phyloP scores from a whole-genome alignment of 2,329 filamentous ascomycete species.

The Paramyrothecium roridum region DNA sequence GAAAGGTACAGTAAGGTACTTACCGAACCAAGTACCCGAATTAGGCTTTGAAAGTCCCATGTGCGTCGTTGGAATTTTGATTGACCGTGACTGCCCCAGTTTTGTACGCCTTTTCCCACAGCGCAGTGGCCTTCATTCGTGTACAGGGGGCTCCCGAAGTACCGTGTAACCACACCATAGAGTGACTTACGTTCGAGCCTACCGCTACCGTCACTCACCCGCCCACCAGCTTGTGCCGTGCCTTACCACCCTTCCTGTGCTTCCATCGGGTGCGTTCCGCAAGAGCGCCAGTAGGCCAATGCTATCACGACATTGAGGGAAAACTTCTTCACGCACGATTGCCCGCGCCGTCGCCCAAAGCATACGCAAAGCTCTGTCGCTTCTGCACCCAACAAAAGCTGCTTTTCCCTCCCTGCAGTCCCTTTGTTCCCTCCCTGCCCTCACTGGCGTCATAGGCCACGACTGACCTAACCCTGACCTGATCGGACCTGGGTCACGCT shows the following conservation, averaged over 20 bases:
- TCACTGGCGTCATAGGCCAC: conserved; percentile 30
- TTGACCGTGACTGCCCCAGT: conserved; percentile 5
- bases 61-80: too few relatives aligned
- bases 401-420: background rate
- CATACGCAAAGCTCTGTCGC: conserved; percentile 3
- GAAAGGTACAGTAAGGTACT: too few relatives aligned
- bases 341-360: conserved; percentile 8
- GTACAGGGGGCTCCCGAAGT: conserved; percentile 22
- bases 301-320: background rate
- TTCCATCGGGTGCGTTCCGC: background rate
- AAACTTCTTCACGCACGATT: conserved; percentile 9
- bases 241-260: conserved; percentile 3
- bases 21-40: too few relatives aligned
- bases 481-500: conserved; percentile 17
- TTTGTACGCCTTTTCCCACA: conserved; percentile 4
- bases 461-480: conserved; percentile 35
- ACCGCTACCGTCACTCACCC: conserved; percentile 10
- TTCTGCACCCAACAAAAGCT: conserved; percentile 5
- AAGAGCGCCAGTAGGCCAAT: background rate
- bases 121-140: conserved; percentile 7
- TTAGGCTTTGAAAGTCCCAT: too few relatives aligned
- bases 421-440: conserved; percentile 7
- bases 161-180: conserved; percentile 26
- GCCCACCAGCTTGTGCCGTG: conserved; percentile 5
- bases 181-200: conserved; percentile 24